These are phyloP conservation scores for Diaporthe aspalathi DNA, from an alignment of 2,329 filamentous ascomycete genomes.

Conservation along the genomic window DNA sequence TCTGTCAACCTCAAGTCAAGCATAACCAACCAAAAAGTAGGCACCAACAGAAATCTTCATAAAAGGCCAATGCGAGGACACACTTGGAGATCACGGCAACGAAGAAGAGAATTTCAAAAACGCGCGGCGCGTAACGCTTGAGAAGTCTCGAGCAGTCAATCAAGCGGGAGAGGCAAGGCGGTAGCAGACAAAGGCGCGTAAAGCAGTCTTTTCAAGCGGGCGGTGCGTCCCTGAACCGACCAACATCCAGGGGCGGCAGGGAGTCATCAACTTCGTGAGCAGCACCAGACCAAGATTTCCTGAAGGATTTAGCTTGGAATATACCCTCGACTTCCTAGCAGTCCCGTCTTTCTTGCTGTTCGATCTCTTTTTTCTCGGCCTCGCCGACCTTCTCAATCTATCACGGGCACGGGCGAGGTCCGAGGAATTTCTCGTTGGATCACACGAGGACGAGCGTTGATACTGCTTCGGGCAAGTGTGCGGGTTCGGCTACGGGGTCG, in stretches of 20 bases:
- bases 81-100: too few relatives aligned
- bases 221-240: neutral
- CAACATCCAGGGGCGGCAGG: neutral
- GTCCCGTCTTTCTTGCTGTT: neutral
- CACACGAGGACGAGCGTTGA: neutral
- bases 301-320: too few relatives aligned
- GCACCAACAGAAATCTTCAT: too few relatives aligned
- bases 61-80: too few relatives aligned
- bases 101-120: too few relatives aligned
- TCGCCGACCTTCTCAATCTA: neutral
- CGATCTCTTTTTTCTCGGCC: neutral
- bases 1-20: too few relatives aligned
- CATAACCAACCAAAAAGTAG: too few relatives aligned
- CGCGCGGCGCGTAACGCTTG: too few relatives aligned
- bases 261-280: neutral
- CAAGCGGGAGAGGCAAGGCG: neutral
- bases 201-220: neutral
- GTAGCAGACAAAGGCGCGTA: rapidly evolving
- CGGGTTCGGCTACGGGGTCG: neutral
- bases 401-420: neutral
- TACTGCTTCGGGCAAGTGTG: neutral
- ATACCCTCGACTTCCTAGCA: too few relatives aligned
- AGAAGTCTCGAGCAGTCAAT: too few relatives aligned
- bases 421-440: neutral
- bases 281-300: neutral